Conservation (phyloP, 139 green algal species). For the Haematococcus lacustris region DNA sequence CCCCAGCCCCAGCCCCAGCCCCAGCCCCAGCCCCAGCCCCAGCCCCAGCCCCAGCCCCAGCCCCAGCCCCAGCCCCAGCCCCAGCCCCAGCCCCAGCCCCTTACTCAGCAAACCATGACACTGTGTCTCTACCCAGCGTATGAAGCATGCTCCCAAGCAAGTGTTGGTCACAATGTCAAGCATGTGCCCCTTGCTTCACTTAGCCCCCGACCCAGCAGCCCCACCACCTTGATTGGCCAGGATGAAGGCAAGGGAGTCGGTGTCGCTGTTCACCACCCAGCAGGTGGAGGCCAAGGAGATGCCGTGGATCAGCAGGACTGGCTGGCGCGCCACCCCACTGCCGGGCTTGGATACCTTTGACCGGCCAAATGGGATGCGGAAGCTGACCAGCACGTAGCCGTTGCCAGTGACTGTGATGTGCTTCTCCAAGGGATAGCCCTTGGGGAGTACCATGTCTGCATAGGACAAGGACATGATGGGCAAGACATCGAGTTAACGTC, state of each 20-base stretch:
- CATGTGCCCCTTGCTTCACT: too few species aligned
- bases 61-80: too few species aligned
- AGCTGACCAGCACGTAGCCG: constrained; percentile 40
- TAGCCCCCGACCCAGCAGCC: too few species aligned
- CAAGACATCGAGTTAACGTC: too few species aligned
- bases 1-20: too few species aligned
- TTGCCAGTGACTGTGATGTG: constrained; percentile 45
- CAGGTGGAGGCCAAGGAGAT: constrained; percentile 61
- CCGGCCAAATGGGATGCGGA: constrained; percentile 15
- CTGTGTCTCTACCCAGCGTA: neutral
- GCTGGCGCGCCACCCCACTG: constrained; percentile 5
- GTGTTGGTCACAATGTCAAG: neutral
- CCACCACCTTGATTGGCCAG: constrained; percentile 55
- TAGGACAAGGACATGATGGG: too few species aligned
- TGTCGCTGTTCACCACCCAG: constrained; percentile 61
- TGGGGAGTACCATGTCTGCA: constrained; percentile 13
- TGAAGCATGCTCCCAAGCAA: neutral
- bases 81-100: too few species aligned
- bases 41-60: too few species aligned
- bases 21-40: too few species aligned
- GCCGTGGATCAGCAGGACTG: constrained; percentile 73
- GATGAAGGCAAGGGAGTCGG: constrained; percentile 66
- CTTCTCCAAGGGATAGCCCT: constrained; percentile 55
- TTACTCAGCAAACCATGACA: too few species aligned
- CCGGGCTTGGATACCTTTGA: neutral